Evolutionary conservation across 495 filamentous ascomycete species (phyloP), one percentile per base, ranked within the genome.

Genomic region (Lentithecium fluviatile): DNA sequence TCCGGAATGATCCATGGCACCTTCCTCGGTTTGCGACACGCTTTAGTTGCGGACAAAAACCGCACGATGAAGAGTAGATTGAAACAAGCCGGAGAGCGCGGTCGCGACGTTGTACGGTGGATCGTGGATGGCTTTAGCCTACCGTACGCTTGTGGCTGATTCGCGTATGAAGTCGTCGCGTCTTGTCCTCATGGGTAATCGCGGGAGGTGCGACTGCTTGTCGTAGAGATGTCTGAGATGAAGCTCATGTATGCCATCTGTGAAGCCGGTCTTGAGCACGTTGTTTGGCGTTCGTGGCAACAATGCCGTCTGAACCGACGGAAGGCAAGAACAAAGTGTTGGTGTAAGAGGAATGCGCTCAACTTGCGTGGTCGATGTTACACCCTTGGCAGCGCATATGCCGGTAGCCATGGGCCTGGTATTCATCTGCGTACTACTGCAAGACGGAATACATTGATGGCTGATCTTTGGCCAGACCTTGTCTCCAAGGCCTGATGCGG

Each of bases 1-100:
- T 24, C 68, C 56, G 25, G n/a, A 20, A 24, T 42, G 40, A 55
- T 60, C 60, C 60, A 65, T 62, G 52, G 34, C 37, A 49, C 21
- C 50, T 37, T 26, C 29, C 15, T 12, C 58, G 19, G 45, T 23
- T 17, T 13, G 19, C 49, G 26, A n/a, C n/a, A n/a, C n/a, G n/a
- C n/a, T n/a, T n/a, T n/a, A n/a, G n/a, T n/a, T n/a, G n/a, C n/a
- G n/a, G n/a, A n/a, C n/a, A n/a, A n/a, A n/a, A n/a, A n/a, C n/a
- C n/a, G n/a, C n/a, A n/a, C n/a, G n/a, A n/a, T n/a, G n/a, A n/a
- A n/a, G 40, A 43, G 13, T 32, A 4, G 29, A n/a, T 10, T 32
- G 29, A 32, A 32, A 32, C 29, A 10, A 3, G 10, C 29, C 29
- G 29, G 10, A 32, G 29, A 3, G 29, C 29, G 29, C 10, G 29